Conservation (phyloP, 306 rosid genomes). For the Cicer pinnatifidum region DNA sequence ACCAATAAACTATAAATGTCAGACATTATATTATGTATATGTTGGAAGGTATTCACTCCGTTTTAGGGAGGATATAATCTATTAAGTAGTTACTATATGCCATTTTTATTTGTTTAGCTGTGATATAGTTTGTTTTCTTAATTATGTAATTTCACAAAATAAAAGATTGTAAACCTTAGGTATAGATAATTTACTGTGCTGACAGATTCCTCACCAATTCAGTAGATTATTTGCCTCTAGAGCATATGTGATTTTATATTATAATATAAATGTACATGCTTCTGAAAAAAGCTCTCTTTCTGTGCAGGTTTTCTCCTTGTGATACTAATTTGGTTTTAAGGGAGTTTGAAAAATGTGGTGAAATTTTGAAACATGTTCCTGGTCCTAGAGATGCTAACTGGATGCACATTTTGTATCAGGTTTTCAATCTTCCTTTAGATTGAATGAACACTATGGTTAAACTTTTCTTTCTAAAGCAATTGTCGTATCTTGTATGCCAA, state of each 20-base stretch:
- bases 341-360: slow-evolving; percentile 97
- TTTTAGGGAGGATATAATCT: not conserved
- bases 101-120: not conserved
- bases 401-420: slow-evolving; percentile 95
- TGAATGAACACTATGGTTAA: slow-evolving; percentile 37
- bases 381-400: slow-evolving; percentile 95
- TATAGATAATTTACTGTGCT: not conserved
- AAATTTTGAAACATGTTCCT: slow-evolving; percentile 87
- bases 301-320: slow-evolving; percentile 81
- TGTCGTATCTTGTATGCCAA: not conserved
- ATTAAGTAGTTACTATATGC: not conserved
- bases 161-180: not conserved
- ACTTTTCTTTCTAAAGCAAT: not conserved
- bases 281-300: slow-evolving; percentile 25
- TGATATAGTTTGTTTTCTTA: not conserved
- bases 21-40: slow-evolving; percentile 1
- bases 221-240: not conserved
- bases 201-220: not conserved
- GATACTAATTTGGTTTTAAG: slow-evolving; percentile 86
- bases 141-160: not conserved
- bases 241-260: not conserved
- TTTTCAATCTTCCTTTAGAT: slow-evolving; percentile 40
- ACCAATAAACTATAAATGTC: not conserved
- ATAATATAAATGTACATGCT: not conserved
- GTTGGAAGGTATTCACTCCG: not conserved